Base-by-base conservation (phyloP, 495 filamentous ascomycete genomes). In the Copromyces sp. region DNA sequence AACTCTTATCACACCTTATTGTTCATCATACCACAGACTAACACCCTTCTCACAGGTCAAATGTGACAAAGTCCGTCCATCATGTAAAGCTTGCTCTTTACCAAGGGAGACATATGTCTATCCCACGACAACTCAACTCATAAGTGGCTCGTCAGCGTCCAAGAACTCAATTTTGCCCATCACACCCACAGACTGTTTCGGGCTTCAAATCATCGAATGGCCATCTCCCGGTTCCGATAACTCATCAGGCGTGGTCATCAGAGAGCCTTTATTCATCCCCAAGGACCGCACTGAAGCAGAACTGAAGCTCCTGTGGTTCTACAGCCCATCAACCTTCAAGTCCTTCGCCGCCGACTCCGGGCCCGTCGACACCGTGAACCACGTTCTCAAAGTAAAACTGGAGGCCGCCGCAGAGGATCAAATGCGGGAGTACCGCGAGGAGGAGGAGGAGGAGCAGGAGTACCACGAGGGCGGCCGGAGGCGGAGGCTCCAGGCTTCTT, bases 51-150 rank as follows among this genome's bases (percentile, higher is more conserved):
- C 42, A 76, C 42, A 76, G 75, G 79, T 80, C 74, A 80, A 87
- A 80, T 87, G 86, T 72, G 86, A 88, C 75, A 85, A 88, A 74
- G 75, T 68, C 9, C 81, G 81, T 35, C 85, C 86, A 0, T 71
- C 75, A n/a, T 88, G 86, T 73, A 78, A 78, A 37, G 75, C 80
- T 68, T 88, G 86, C 72, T 77, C 74, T 38, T 78, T 82, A 74
- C 80, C 85, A 69, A 81, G 80, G 44, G 81, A 84, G 40, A 76
- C 72, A 3, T 88, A 85, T 72, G 73, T 81, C 70, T 87, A 86
- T 75, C 76, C 69, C 37, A 37, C 59, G 38, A 35, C 71, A 35
- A 16, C 73, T 47, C 47, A 73, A 38, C 53, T 73, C 4, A 12
- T 71, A 42, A 38, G 75, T 9, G 39, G 71, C 3, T 41, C 75